Base-by-base conservation (phyloP, 371 early-diverging fungal genomes). In the Mucor saturninus region DNA sequence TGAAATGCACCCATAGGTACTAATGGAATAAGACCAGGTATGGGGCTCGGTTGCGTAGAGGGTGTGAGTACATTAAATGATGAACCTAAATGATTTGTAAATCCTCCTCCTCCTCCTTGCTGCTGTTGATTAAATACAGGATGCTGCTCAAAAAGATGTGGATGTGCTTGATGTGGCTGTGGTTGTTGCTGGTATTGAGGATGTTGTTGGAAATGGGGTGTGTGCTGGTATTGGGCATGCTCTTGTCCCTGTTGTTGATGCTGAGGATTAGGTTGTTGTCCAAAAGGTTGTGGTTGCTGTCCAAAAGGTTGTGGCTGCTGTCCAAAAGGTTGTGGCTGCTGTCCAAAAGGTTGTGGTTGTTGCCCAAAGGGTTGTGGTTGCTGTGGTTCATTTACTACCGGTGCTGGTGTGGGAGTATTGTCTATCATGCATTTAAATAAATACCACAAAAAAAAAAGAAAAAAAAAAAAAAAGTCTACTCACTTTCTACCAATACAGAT, bases 401-500 rank as follows among this genome's bases (percentile, higher is more conserved):
- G 21, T 46, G 46, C 21, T 21, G 46, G n/a, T 21, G 46, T 21
- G 21, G 21, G 46, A 21, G n/a, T n/a, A 45, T 45, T 45, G 7
- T 49, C 49, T 49, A 26, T 46, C 21, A 14, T 14, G 21, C 21
- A n/a, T 89, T 85, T 28, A 29, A 21, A 35, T 43, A 31, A n/a
- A 42, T 42, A 35, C 42, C 21, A 21, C 21, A 21, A 21, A 21
- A 21, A 21, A 21, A 21, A 21, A 21, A 21, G 21, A 21, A 21
- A 21, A 1, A 21, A 21, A 21, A 21, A 21, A 0, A 21, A 21
- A 21, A 21, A 0, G n/a, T 15, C 7, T 15, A 45, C 49, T 65
- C 59, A 65, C 61, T 83, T 9, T 64, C 74, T 29, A 66, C 55
- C 13, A 85, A 67, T 3, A 85, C 86, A 40, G 84, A 81, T 21